These are phyloP conservation scores for Parastagonospora avenae DNA, from an alignment of 2,329 filamentous ascomycete species.

Conservation along the genomic window DNA sequence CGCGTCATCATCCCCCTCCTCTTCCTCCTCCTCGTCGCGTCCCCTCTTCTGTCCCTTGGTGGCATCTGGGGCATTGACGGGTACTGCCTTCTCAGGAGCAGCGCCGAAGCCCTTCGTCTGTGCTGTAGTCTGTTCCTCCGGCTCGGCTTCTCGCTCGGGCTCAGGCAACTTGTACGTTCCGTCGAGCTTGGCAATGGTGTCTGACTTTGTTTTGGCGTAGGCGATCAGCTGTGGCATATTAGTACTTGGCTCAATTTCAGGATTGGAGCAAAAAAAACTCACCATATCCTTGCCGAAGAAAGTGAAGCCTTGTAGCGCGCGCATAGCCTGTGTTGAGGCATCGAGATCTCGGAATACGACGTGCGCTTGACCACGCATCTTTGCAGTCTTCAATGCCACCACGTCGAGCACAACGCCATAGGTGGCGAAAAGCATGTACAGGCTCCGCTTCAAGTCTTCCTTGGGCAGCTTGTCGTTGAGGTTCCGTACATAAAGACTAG, in stretches of 20 bases:
- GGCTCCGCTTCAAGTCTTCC: constrained; percentile 78
- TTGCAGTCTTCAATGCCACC: constrained; percentile 82
- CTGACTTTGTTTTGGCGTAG: constrained; percentile 88
- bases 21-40: constrained; percentile 67
- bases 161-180: constrained; percentile 80
- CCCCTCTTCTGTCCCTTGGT: constrained; percentile 69
- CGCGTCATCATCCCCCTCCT: constrained; percentile 59
- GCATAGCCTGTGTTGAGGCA: constrained; percentile 91
- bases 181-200: constrained; percentile 87
- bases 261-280: constrained; percentile 43
- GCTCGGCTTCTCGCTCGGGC: constrained; percentile 23
- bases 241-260: neutral
- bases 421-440: constrained; percentile 94
- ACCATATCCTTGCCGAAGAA: constrained; percentile 89
- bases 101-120: constrained; percentile 53
- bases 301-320: constrained; percentile 80
- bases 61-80: constrained; percentile 48
- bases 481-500: constrained; percentile 85
- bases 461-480: constrained; percentile 91
- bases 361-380: constrained; percentile 96
- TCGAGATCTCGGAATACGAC: constrained; percentile 88
- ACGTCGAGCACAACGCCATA: constrained; percentile 93
- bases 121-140: constrained; percentile 27
- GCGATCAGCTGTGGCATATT: constrained; percentile 72
- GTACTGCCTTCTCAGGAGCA: constrained; percentile 36